phyloP scores from a whole-genome alignment of 306 rosid genomes.

The Glycine soja region DNA sequence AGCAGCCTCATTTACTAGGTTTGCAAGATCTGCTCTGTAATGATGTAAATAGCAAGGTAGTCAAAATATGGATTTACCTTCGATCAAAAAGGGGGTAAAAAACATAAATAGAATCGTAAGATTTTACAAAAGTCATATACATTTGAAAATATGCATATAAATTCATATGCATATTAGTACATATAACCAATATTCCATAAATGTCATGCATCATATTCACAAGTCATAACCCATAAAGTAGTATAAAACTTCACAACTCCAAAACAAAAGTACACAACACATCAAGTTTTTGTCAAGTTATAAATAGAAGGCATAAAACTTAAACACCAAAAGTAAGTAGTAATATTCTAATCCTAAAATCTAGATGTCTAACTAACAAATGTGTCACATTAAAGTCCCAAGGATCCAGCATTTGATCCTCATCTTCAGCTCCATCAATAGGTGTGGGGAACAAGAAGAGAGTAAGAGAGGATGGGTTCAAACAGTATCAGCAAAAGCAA shows the following conservation, averaged over 20 bases:
- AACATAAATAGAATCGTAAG: background rate
- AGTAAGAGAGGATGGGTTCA: background rate
- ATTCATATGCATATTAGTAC: background rate
- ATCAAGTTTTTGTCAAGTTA: background rate
- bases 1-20: constrained; percentile 96
- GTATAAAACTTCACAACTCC: background rate
- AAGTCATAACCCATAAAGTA: constrained; percentile 9
- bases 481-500: background rate
- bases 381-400: background rate
- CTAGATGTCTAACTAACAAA: background rate
- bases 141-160: background rate
- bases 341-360: background rate
- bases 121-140: background rate
- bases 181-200: background rate
- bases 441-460: background rate
- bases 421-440: background rate
- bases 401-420: background rate
- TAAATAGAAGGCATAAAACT: background rate
- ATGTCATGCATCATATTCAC: background rate
- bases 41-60: background rate
- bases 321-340: background rate
- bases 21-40: constrained; percentile 97
- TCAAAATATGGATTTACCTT: background rate
- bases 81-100: background rate
- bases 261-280: background rate